phyloP scores from a whole-genome alignment of 345 rosid genomes.

The Dipteronia sinensis region DNA sequence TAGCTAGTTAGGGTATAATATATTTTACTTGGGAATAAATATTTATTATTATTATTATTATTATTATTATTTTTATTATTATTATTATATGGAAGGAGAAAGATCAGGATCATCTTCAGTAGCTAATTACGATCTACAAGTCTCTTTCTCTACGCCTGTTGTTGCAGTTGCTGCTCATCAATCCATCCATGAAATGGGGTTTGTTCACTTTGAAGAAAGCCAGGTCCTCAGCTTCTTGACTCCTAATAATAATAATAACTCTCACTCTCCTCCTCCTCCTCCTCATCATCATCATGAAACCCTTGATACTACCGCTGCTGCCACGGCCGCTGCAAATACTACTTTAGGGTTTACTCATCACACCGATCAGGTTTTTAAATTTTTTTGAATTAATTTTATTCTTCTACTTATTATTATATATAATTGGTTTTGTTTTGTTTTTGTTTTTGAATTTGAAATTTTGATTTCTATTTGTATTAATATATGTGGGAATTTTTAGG shows the following conservation, averaged over 20 bases:
- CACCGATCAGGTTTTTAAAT: conserved; percentile 44
- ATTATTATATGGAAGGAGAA: conserved; percentile 55
- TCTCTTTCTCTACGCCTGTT: conserved; percentile 52
- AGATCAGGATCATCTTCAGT: conserved; percentile 26
- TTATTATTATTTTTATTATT: not conserved
- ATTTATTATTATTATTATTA: not conserved
- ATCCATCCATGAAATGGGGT: conserved; percentile 70
- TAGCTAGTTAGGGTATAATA: not conserved
- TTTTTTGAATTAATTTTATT: conserved; percentile 5
- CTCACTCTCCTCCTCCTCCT: conserved; percentile 46
- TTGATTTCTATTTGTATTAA: conserved; percentile 3
- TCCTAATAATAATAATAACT: conserved; percentile 22
- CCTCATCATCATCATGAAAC: conserved; percentile 15
- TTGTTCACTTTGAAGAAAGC: conserved; percentile 75
- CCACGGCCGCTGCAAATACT: conserved; percentile 24
- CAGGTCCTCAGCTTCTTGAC: conserved; percentile 73
- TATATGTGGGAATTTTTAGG: conserved; percentile 31
- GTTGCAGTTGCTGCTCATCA: conserved; percentile 18
- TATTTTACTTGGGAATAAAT: not conserved
- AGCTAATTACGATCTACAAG: conserved; percentile 63
- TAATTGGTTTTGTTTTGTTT: not conserved
- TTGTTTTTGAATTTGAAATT: not conserved
- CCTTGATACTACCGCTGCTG: conserved; percentile 25
- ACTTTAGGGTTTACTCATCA: conserved; percentile 47
- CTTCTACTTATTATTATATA: no score